Evolutionary conservation across 2,329 filamentous ascomycete genomes (phyloP).

Genomic region (Hymenoscyphus fraxineus): DNA sequence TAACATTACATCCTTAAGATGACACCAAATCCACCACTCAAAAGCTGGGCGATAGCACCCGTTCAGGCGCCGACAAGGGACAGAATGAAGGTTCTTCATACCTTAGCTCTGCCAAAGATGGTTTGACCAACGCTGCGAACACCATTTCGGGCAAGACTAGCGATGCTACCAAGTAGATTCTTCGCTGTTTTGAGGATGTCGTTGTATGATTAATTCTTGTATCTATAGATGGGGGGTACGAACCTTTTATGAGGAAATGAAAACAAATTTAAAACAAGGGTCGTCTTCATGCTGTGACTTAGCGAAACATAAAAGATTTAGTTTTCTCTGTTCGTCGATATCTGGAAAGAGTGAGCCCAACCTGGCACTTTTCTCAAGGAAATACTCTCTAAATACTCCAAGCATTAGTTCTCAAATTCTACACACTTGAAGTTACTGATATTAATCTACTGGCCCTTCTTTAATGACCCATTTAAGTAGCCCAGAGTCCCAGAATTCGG

Average conservation of each 20-base stretch:
- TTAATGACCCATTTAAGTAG: no score
- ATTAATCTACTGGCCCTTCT: no score
- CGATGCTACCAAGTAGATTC: conserved; percentile 10
- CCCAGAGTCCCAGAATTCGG: no score
- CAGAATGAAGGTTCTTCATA: conserved; percentile 39
- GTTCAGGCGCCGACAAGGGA: conserved; percentile 39
- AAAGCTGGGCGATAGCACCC: conserved; percentile 44
- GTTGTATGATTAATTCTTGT: neutral
- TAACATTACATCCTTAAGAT: neutral
- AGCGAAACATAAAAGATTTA: neutral
- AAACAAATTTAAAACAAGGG: neutral
- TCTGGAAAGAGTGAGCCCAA: no score
- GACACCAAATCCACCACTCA: conserved; percentile 30
- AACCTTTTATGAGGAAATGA: neutral
- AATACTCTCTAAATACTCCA: no score
- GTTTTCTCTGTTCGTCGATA: no score
- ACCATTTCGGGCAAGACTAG: conserved; percentile 8
- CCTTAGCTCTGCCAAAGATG: conserved; percentile 40
- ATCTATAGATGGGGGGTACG: neutral
- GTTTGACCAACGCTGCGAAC: conserved; percentile 33
- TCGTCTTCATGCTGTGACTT: neutral
- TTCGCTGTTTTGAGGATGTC: neutral
- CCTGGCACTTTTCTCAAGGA: no score
- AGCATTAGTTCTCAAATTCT: no score
- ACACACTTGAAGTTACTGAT: no score